Conservation (phyloP, 163 green algal species). For the Volvox carteri region DNA sequence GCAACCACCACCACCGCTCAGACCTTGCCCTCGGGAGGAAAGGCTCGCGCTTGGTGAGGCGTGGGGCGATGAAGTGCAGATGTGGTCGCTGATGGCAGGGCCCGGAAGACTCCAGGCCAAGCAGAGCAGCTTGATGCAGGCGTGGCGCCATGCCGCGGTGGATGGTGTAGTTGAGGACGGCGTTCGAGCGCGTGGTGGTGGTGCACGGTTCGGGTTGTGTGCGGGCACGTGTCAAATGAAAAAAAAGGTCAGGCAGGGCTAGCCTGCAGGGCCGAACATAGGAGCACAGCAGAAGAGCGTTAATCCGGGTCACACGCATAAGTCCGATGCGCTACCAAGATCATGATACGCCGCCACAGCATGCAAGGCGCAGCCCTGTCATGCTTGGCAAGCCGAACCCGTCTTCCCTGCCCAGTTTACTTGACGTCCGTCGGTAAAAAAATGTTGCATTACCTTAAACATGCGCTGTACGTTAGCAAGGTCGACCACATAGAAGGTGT, state of each 20-base stretch:
- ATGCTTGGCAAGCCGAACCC: conserved; percentile 12
- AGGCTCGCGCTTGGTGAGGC: conserved; percentile 56
- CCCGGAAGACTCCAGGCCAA: conserved; percentile 57
- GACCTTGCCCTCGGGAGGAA: conserved; percentile 44
- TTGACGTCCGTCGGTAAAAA: too few relatives aligned
- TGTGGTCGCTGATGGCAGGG: conserved; percentile 56
- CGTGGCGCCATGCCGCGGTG: not conserved
- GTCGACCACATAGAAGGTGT: conserved; percentile 95
- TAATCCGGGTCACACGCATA: conserved; percentile 22
- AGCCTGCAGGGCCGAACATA: conserved; percentile 53
- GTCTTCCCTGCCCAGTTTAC: not conserved
- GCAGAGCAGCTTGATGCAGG: conserved; percentile 57
- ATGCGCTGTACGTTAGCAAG: conserved; percentile 86
- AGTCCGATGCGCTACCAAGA: not conserved
- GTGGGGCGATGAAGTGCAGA: conserved; percentile 21
- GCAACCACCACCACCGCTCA: conserved; percentile 53
- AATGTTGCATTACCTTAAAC: conserved; percentile 68
- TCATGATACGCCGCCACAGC: conserved; percentile 5
- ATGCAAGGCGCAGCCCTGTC: conserved; percentile 44
- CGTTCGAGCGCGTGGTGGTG: conserved; percentile 43
- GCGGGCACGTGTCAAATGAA: conserved; percentile 39
- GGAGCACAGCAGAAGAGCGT: conserved; percentile 32
- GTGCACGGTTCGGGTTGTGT: conserved; percentile 26
- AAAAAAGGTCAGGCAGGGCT: conserved; percentile 47
- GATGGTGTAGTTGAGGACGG: conserved; percentile 41